Base-by-base conservation (phyloP, 2,329 filamentous ascomycete species). In the Aspergillus sp. region DNA sequence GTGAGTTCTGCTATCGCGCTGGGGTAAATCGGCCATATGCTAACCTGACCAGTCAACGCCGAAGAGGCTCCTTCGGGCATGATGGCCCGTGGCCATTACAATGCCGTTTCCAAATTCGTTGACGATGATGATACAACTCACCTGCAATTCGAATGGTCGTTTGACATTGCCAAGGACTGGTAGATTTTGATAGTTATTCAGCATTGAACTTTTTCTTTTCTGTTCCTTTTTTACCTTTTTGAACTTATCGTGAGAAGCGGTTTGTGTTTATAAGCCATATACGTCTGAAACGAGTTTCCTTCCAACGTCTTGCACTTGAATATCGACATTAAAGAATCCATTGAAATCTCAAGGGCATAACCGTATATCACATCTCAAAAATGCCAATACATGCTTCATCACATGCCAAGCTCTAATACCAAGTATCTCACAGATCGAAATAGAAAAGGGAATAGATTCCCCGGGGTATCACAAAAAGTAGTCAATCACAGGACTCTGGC, bases 131-230 rank as follows among this genome's bases (percentile, higher is more conserved):
- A 93, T 69, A 84, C 89, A 72, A 84, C 80, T 55, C 90, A 98
- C 72, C 78, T 98, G 54, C 79, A 85, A 67, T 98, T 98, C 70
- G 86, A 95, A 63, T 98, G 93, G 93, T 83, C 85, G 53, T 97
- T 98, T 64, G 87, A 96, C 65, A 95, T 98, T 68, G 80, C 86
- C 73, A 98, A 97, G 81, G 88, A 95, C 68, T 97, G 93, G 93
- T 69, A 66, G 53, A 50, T 48, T 32, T 39, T 39, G 15, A 19
- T 39, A 19, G 15, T 49, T 39, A 27, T 23, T 44, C 44, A 10
- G 7, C 43, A 44, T 32, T 41, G 48, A 13, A n/a, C 7, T 25
- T 27, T 13, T 25, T n/a, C n/a, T 15, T 43, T 7, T 3, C 17
- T 19, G 17, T 15, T 43, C n/a, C 7, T n/a, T 6, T 22, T 25